Conservation (phyloP, 1,284 basidiomycete species). For the Stygiomarasmius scandens region DNA sequence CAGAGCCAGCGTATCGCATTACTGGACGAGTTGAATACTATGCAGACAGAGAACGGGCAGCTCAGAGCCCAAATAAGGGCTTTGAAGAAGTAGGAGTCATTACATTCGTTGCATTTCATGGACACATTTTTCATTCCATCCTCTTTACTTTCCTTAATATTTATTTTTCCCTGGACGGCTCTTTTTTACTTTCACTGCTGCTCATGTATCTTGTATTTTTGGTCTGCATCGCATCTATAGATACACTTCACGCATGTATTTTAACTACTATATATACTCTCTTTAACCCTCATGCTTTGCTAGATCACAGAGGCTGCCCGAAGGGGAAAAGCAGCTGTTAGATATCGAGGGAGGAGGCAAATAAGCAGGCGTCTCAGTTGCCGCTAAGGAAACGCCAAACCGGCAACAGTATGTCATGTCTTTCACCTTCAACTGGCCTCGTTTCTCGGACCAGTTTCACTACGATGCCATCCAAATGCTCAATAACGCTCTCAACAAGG, state of each 20-base stretch:
- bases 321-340: no score
- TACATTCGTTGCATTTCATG: not conserved
- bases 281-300: not conserved
- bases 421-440: conserved; percentile 97
- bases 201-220: not conserved
- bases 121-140: not conserved
- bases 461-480: conserved; percentile 93
- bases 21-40: conserved; percentile 76
- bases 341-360: no score
- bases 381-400: not conserved
- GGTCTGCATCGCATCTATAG: not conserved
- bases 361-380: not conserved
- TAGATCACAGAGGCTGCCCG: not conserved
- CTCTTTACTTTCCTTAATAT: not conserved
- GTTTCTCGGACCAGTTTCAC: conserved; percentile 95
- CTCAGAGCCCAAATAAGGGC: conserved; percentile 70
- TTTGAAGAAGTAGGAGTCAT: conserved; percentile 45
- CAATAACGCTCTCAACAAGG: conserved; percentile 95
- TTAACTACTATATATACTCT: not conserved
- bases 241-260: not conserved
- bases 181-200: not conserved
- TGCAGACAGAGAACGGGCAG: conserved; percentile 75
- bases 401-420: conserved; percentile 64
- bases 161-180: not conserved
- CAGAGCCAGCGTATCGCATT: conserved; percentile 71